Conservation (phyloP, 2,329 filamentous ascomycete species). For the Diplodia intermedia region DNA sequence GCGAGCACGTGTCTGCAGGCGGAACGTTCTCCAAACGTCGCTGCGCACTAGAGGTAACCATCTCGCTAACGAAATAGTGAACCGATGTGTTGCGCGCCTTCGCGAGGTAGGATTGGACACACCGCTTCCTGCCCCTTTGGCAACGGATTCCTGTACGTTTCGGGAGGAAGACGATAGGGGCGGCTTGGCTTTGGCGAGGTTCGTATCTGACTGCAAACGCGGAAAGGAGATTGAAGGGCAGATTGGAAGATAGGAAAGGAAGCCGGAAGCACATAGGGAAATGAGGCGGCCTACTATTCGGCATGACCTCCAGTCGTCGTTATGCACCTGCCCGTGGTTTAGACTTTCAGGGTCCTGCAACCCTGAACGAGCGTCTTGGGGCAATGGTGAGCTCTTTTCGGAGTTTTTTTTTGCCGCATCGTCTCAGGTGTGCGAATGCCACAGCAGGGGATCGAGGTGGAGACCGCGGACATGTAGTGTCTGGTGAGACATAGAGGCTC, state of each 20-base stretch:
- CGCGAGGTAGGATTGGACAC: background rate
- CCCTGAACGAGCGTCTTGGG: conserved; percentile 13
- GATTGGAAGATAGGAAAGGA: background rate
- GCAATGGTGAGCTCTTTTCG: background rate
- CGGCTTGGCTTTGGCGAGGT: background rate
- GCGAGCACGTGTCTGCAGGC: background rate
- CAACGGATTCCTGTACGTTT: background rate
- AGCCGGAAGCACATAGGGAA: background rate
- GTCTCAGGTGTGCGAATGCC: background rate
- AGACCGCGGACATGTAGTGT: background rate
- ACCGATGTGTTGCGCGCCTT: background rate
- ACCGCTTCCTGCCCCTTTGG: background rate
- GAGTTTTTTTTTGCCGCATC: background rate
- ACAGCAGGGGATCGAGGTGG: background rate
- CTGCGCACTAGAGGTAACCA: background rate
- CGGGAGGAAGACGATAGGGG: background rate
- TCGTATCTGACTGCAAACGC: background rate
- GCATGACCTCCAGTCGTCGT: background rate
- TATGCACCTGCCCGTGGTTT: conserved; percentile 7
- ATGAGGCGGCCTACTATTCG: background rate
- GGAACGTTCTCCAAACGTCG: background rate
- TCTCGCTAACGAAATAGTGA: background rate
- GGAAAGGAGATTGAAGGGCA: background rate
- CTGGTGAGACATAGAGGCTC: background rate
- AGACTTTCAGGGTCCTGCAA: conserved; percentile 1